Percentiles rank a stretch among this genome's conserved stretches.
Evolutionary conservation across 257 asterid genomes (phyloP).

Genomic region (Jacaranda copaia): DNA sequence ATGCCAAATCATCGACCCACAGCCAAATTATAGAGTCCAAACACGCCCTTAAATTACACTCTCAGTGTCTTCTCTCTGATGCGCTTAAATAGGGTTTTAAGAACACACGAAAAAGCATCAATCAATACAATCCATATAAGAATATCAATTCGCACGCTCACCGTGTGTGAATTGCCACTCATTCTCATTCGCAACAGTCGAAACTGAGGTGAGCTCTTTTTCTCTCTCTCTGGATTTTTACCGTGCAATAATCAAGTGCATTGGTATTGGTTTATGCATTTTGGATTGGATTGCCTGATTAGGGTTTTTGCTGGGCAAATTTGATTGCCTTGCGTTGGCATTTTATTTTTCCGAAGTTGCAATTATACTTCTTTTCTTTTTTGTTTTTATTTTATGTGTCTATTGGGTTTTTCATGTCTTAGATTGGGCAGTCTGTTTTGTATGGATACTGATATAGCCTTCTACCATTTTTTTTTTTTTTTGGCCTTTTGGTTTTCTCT

Average conservation of each 20-base stretch:
- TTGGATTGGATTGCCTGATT: conserved; percentile 31
- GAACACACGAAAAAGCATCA: conserved; percentile 29
- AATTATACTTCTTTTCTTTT: background rate
- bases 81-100: conserved; percentile 39
- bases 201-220: conserved; percentile 6
- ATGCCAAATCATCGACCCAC: background rate
- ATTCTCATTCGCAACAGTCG: background rate
- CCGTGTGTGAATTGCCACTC: conserved; percentile 21
- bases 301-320: background rate
- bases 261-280: conserved; percentile 21
- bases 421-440: background rate
- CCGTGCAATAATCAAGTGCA: conserved; percentile 24
- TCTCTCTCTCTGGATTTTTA: background rate
- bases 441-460: background rate
- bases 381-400: background rate
- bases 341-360: background rate
- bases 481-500: background rate
- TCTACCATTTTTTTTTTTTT: background rate
- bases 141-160: conserved; percentile 16
- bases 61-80: conserved; percentile 17
- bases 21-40: conserved; percentile 24
- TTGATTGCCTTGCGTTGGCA: background rate
- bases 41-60: conserved; percentile 34
- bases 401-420: background rate
- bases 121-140: conserved; percentile 1